A percentile compares a stretch with the other conserved stretches of the same genome.
Conservation (phyloP, 306 rosid genomes). For the Vigna mungo region DNA sequence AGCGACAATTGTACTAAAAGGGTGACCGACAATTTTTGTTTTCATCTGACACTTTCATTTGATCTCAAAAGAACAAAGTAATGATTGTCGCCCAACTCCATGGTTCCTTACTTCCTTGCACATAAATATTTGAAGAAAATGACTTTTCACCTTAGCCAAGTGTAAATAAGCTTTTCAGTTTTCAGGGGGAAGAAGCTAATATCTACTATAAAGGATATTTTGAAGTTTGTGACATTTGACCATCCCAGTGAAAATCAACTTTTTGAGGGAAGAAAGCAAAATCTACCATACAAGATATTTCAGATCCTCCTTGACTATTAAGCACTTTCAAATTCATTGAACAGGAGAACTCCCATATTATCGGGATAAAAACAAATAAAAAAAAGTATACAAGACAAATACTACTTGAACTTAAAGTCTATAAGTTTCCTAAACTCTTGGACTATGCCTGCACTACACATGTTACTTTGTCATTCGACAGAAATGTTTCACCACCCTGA, state of each 20-base stretch:
- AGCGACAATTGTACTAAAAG: slow-evolving; percentile 12
- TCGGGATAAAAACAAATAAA: slow-evolving; percentile 2
- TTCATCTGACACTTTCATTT: slow-evolving; percentile 7
- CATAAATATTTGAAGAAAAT: slow-evolving; percentile 8
- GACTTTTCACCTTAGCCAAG: neutral
- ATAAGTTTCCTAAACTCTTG: neutral
- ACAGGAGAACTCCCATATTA: neutral
- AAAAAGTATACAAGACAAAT: neutral
- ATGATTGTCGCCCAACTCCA: neutral
- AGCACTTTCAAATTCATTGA: slow-evolving; percentile 17
- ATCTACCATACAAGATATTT: slow-evolving; percentile 15
- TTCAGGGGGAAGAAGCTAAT: neutral
- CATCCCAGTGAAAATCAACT: slow-evolving; percentile 1
- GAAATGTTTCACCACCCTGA: neutral
- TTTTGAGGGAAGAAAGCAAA: slow-evolving; percentile 1
- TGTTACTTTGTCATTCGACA: neutral
- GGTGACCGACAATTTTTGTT: neutral
- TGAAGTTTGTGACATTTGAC: slow-evolving; percentile 23
- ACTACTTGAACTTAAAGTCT: neutral
- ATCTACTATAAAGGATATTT: neutral
- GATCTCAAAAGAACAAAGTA: neutral
- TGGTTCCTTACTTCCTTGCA: slow-evolving; percentile 7
- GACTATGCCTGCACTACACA: neutral
- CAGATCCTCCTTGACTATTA: slow-evolving; percentile 17
- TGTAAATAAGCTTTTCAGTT: slow-evolving; percentile 2